phyloP scores from a whole-genome alignment of 1,284 basidiomycete species.

The Ganoderma sp. region DNA sequence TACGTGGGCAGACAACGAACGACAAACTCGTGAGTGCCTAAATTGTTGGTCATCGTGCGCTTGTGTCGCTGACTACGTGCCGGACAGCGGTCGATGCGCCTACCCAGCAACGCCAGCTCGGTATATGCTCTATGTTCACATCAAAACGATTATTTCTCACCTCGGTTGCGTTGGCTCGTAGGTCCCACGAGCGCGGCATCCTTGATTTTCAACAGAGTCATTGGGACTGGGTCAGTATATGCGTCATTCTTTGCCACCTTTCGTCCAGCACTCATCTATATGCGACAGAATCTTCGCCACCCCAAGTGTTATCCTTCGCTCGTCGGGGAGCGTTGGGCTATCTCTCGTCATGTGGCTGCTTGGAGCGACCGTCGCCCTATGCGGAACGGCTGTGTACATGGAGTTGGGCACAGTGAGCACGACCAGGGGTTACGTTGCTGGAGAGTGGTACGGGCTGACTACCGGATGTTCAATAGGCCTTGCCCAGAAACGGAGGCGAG shows the following conservation, averaged over 20 bases:
- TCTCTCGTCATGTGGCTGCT: slow-evolving; percentile 73
- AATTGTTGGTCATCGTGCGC: not conserved
- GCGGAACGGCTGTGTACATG: slow-evolving; percentile 74
- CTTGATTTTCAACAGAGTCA: slow-evolving; percentile 77
- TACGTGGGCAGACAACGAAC: slow-evolving; percentile 12
- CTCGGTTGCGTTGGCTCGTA: slow-evolving; percentile 26
- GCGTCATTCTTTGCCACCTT: slow-evolving; percentile 3
- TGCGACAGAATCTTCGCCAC: slow-evolving; percentile 73
- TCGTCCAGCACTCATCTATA: not conserved
- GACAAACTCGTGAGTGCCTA: not conserved
- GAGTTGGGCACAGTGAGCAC: slow-evolving; percentile 70
- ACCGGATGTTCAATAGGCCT: slow-evolving; percentile 47
- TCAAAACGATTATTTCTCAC: not conserved
- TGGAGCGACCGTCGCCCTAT: slow-evolving; percentile 65
- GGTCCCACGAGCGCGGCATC: slow-evolving; percentile 67
- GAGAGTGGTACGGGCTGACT: not conserved
- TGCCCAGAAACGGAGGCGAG: slow-evolving; percentile 76
- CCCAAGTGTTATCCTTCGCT: slow-evolving; percentile 68
- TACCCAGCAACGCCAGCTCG: slow-evolving; percentile 32
- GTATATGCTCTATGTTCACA: slow-evolving; percentile 17
- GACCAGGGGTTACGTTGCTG: not conserved
- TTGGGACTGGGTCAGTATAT: slow-evolving; percentile 69
- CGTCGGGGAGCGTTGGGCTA: slow-evolving; percentile 69
- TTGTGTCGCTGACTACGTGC: not conserved
- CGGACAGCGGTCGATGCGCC: slow-evolving; percentile 23